Conservation (phyloP, 345 rosid genomes). For the Psidium friedrichsthalianum region DNA sequence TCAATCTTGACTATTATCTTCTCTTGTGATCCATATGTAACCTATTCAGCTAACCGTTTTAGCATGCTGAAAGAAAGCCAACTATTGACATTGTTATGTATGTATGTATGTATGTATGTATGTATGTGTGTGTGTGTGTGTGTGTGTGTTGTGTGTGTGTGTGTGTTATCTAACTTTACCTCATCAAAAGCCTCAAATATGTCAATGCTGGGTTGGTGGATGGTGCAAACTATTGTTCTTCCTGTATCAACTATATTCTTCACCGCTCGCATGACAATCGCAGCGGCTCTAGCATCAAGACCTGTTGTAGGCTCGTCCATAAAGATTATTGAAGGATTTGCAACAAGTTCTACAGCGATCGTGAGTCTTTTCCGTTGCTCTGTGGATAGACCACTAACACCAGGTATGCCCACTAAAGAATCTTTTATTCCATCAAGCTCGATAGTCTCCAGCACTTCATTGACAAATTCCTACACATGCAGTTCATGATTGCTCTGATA, state of each 20-base stretch:
- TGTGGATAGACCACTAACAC: conserved; percentile 52
- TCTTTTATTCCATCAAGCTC: conserved; percentile 72
- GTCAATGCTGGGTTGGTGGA: conserved; percentile 82
- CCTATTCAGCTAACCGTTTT: not conserved
- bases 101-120: not conserved
- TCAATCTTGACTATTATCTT: not conserved
- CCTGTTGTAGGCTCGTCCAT: conserved; percentile 94
- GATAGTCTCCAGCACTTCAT: conserved; percentile 59
- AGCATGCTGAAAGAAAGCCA: not conserved
- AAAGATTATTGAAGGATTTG: conserved; percentile 73
- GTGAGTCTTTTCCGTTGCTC: conserved; percentile 82
- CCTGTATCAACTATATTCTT: conserved; percentile 75
- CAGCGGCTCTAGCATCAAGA: conserved; percentile 84
- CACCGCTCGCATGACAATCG: conserved; percentile 75
- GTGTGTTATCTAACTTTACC: conserved; percentile 19
- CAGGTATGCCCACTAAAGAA: conserved; percentile 55
- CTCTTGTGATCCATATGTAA: not conserved
- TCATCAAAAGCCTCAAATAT: conserved; percentile 83
- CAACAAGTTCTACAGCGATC: conserved; percentile 73
- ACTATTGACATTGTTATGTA: not conserved
- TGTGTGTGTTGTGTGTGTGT: no score
- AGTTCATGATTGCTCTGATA: not conserved
- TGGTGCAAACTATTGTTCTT: conserved; percentile 74
- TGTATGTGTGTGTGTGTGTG: no score
- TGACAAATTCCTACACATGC: conserved; percentile 48